Evolutionary conservation across 306 rosid species (phyloP), one percentile per base, ranked within the genome.

Genomic region (Cucumis hystrix): DNA sequence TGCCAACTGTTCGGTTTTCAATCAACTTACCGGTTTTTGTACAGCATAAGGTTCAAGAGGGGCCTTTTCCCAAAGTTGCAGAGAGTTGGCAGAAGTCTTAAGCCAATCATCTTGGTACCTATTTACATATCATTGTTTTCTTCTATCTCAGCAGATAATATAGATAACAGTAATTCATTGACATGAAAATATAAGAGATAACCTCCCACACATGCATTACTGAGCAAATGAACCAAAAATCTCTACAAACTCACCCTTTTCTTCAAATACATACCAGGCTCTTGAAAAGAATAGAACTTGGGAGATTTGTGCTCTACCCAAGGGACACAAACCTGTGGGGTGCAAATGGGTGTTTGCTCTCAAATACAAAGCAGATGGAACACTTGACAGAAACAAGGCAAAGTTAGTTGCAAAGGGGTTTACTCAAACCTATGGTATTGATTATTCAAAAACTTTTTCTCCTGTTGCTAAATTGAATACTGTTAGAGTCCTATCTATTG

Each of bases 91-190:
- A 74, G 97, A 92, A 30, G 96, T 86, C 89, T 95, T 95, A 63
- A 95, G 98, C 98, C 98, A 95, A 90, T 95, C 98, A 80, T 95
- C 98, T 84, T 95, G 98, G 86, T 95, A 95, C 89, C 98, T 95
- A 74, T 78, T 64, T 72, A 78, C 58, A 84, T 56, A 76, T 17
- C 78, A 81, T 54, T 54, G 18, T 47, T 52, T 62, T 67, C 54
- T 30, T 28, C 30, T 28, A 28, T 28, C 40, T 76, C 58, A 75
- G 59, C 47, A 16, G 76, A 25, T 49, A 60, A 71, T 49, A 71
- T 45, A 23, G 11, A 20, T 6, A 43, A 10, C 56, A 69, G 57
- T 69, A 43, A 16, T 49, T 47, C 40, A 49, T 25, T 15, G 8
- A 51, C 43, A 47, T 49, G 60, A 49, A 71, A 49, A 71, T 43